These are phyloP conservation scores for Posidonia australis DNA, from an alignment of 106 monocot species.

Conservation along the genomic window DNA sequence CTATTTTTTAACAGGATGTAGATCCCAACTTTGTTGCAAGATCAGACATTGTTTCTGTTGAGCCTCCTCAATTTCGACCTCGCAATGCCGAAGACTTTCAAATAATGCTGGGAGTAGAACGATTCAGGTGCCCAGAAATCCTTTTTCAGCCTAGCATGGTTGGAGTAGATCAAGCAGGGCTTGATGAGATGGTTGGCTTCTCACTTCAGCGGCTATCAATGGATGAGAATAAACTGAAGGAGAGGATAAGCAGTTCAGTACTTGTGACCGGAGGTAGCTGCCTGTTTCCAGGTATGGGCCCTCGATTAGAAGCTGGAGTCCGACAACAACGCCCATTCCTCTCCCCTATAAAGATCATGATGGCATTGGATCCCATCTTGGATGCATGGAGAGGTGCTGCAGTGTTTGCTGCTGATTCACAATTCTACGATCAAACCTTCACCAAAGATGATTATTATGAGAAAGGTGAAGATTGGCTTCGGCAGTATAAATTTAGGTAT, in stretches of 20 bases:
- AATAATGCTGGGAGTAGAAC: constrained; percentile 58
- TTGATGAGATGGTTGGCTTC: constrained; percentile 71
- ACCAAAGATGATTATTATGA: constrained; percentile 78
- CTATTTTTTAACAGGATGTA: constrained; percentile 45
- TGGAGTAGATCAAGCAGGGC: constrained; percentile 73
- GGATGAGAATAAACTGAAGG: constrained; percentile 22
- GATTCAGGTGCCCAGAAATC: constrained; percentile 83
- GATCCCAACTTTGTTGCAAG: constrained; percentile 59
- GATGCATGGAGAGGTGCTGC: constrained; percentile 97
- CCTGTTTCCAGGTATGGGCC: constrained; percentile 54
- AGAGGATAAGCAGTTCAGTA: constrained; percentile 53
- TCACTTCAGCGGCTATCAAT: constrained; percentile 46
- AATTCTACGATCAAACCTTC: constrained; percentile 55
- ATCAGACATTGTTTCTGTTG: constrained; percentile 19
- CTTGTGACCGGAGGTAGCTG: constrained; percentile 75
- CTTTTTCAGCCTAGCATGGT: constrained; percentile 81
- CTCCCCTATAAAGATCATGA: constrained; percentile 51
- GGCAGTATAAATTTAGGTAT: constrained; percentile 52
- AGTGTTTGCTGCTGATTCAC: constrained; percentile 32
- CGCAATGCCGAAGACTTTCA: constrained; percentile 64
- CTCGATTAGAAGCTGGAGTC: constrained; percentile 62
- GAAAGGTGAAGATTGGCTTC: constrained; percentile 60
- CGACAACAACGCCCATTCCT: constrained; percentile 53
- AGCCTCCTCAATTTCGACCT: constrained; percentile 24
- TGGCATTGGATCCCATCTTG: constrained; percentile 53